Evolutionary conservation across 768 basidiomycete genomes (phyloP).

Genomic region (Mycena latifolia): DNA sequence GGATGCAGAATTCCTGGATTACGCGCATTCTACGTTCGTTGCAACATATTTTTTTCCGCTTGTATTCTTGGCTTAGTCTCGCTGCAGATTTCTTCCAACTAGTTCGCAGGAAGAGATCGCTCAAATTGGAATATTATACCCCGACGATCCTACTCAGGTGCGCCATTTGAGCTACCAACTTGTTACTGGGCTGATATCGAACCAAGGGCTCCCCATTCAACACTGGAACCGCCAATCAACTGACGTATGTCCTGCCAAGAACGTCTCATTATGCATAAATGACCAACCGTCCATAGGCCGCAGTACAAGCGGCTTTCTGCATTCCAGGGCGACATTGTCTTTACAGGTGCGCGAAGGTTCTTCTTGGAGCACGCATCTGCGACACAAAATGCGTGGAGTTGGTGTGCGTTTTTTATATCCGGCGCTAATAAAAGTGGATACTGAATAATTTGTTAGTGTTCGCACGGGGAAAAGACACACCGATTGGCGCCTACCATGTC

Average conservation of each 20-base stretch:
- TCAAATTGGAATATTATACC: background rate
- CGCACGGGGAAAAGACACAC: background rate
- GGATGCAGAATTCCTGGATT: slow-evolving; percentile 11
- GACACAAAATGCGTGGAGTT: slow-evolving; percentile 49
- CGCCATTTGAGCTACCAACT: background rate
- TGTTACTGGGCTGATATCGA: no score
- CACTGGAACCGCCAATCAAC: slow-evolving; percentile 17
- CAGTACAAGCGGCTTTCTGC: slow-evolving; percentile 56
- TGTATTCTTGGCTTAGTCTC: background rate
- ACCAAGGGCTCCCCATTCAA: slow-evolving; percentile 29
- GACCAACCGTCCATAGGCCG: slow-evolving; percentile 48
- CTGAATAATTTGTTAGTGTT: no score
- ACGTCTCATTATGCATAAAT: no score
- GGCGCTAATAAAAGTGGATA: no score
- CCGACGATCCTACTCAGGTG: slow-evolving; percentile 11
- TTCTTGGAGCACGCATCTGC: slow-evolving; percentile 46
- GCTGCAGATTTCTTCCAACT: slow-evolving; percentile 3
- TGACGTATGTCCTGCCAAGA: slow-evolving; percentile 28
- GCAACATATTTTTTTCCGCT: accelerated
- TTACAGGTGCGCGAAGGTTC: slow-evolving; percentile 50
- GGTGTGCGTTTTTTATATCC: slow-evolving; percentile 39
- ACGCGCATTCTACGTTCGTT: slow-evolving; percentile 23
- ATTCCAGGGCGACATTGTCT: slow-evolving; percentile 50
- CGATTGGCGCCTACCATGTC: background rate
- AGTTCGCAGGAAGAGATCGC: background rate